Evolutionary conservation across 2,329 filamentous ascomycete genomes (phyloP), one percentile per base, ranked within the genome.

Genomic region (Emergomyces pasteurianus): DNA sequence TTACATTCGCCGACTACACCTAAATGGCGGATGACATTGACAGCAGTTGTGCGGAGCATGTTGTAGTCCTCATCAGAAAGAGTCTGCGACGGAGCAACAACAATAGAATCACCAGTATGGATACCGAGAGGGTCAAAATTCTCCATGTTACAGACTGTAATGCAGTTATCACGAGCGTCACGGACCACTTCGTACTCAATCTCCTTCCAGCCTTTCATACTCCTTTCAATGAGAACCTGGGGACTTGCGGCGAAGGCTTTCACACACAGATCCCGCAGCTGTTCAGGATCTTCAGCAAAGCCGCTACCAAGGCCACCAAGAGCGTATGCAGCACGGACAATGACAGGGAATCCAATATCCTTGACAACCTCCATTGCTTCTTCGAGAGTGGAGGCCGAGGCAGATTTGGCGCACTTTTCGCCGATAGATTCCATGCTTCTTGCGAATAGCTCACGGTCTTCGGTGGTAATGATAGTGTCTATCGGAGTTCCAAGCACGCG

Each of bases 151-250:
- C 94, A 99, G 64, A 99, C 94, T 7, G 94, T 99, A 73, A 99
- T 97, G 74, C 94, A 99, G 82, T 97, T 97, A 79, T 99, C 92
- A 68, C 90, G 86, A 61, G 86, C 88, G 79, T 97, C 94, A 70
- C 94, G 88, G 47, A 99, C 94, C 64, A 97, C 94, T 75, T 99
- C 94, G 72, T 97, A 99, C 75, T 99, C 94, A 65, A 97, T 95
- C 77, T 99, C 94, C 77, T 99, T 99, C 94, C 94, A 99, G 62
- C 94, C 94, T 80, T 97, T 97, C 92, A 99, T 97, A 79, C 90
- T 95, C 74, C 89, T 86, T 79, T 99, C 94, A 69, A 99, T 95
- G 60, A 99, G 83, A 8, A 99, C 90, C 73, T 99, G 94, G 9
- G 94, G 94, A 72, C 90, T 96, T 67, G 89, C 92, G 34, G 94